Evolutionary conservation across 345 rosid genomes (phyloP).

Genomic region (Ceriops decandra): DNA sequence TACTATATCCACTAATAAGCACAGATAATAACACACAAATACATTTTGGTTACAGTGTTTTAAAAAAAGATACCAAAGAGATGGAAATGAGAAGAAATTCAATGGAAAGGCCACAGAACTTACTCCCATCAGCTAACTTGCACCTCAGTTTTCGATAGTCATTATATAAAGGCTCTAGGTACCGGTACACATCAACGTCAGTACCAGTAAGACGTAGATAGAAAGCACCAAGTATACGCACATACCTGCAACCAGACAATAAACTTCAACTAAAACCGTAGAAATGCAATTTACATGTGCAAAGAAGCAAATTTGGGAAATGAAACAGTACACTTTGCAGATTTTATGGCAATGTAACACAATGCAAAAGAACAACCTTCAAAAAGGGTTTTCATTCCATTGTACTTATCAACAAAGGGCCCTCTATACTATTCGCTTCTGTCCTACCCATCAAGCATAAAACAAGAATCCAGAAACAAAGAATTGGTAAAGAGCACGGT

Average conservation of each 20-base stretch:
- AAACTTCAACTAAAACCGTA: background rate
- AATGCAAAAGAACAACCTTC: too few relatives aligned
- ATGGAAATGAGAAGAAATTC: background rate
- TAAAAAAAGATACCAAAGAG: background rate
- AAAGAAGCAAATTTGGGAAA: too few relatives aligned
- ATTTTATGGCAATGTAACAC: too few relatives aligned
- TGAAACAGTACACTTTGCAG: too few relatives aligned
- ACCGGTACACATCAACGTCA: constrained; percentile 71
- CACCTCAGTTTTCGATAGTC: constrained; percentile 79
- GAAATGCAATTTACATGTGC: background rate
- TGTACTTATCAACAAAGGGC: too few relatives aligned
- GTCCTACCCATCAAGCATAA: too few relatives aligned
- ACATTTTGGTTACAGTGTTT: background rate
- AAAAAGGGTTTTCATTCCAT: too few relatives aligned
- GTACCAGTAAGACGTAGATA: constrained; percentile 81
- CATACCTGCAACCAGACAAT: constrained; percentile 48
- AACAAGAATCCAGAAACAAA: too few relatives aligned
- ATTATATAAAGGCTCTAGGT: constrained; percentile 77
- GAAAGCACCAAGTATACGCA: constrained; percentile 85
- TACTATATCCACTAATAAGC: background rate
- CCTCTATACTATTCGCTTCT: too few relatives aligned
- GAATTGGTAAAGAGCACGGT: too few relatives aligned
- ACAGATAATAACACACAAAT: background rate
- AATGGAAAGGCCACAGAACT: constrained; percentile 16
- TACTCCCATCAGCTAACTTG: constrained; percentile 66